Base-by-base conservation (phyloP, 768 basidiomycete species). In the Pleurotus platypus region DNA sequence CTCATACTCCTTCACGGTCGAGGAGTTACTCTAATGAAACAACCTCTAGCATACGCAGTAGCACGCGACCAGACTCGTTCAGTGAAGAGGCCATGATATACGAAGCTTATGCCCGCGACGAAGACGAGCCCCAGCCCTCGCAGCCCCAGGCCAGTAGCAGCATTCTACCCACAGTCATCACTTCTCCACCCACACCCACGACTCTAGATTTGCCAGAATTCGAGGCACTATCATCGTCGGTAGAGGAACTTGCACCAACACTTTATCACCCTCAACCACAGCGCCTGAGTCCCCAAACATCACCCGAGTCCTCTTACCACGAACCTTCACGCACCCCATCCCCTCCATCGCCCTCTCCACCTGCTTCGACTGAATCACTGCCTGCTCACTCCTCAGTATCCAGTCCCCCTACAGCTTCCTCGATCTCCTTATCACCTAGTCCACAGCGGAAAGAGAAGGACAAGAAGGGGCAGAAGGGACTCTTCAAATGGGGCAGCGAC, bases 11-110 rank as follows among this genome's bases (percentile, higher is more conserved):
- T 61, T 70, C 58, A 63, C 74, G 70, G 58, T 71, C 53, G 61
- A 72, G 70, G 64, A 77, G 75, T 15, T 69, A 75, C 69, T 82
- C 82, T 13, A 79, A 81, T 43, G 81, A 82, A 37, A 56, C 53
- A 13, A 39, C 49, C 71, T 76, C 13, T 64, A 66, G 30, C 69
- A 61, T 5, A 56, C 61, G 46, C 64, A 58, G 38, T 61, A 68
- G 30, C 70, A 24, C 61, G 49, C 69, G 87, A 50, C 89, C 89
- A 1, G 85, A 91, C 45, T 88, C 89, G 1, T 92, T 86, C 64
- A 88, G 85, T 58, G 91, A 92, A 59, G 93, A 94, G 61, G 71
- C 84, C 3, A 81, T 80, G 38, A 94, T 96, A 60, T 92, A 89
- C 66, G 94, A 95, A 63, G 82, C 92, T 9, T 96, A 98, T 65